Conservation (phyloP, 768 basidiomycete species). For the Multifurca ochricompacta region DNA sequence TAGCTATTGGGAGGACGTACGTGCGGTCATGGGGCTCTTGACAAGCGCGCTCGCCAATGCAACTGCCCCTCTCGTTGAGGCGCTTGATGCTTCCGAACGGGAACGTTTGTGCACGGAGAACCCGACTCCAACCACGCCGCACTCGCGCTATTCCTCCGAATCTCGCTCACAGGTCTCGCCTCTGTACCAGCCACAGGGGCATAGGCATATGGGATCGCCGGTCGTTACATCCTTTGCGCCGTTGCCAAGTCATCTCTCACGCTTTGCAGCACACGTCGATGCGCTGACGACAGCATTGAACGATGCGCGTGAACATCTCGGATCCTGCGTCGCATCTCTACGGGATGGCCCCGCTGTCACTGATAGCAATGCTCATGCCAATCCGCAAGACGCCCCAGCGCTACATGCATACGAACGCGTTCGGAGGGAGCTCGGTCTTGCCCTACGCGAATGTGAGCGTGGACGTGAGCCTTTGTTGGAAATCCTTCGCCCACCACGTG, state of each 20-base stretch:
- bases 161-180: neutral
- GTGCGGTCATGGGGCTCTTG: conserved; percentile 62
- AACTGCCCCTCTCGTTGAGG: conserved; percentile 51
- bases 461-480: conserved; percentile 59
- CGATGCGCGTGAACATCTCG: conserved; percentile 62
- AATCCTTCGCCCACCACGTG: conserved; percentile 40
- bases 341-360: conserved; percentile 29
- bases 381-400: conserved; percentile 32
- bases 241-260: conserved; percentile 55
- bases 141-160: conserved; percentile 2
- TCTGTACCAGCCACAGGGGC: neutral
- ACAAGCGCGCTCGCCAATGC: conserved; percentile 62
- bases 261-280: conserved; percentile 69
- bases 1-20: conserved; percentile 83
- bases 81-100: conserved; percentile 52
- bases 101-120: conserved; percentile 44
- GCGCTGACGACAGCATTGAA: conserved; percentile 60
- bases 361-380: neutral
- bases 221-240: conserved; percentile 57
- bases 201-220: conserved; percentile 19
- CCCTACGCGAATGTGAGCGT: conserved; percentile 75
- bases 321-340: conserved; percentile 51
- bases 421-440: conserved; percentile 67
- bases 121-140: conserved; percentile 30
- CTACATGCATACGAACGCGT: conserved; percentile 69